A percentile compares a stretch with the other conserved stretches of the same genome.
Evolutionary conservation across 768 basidiomycete genomes (phyloP).

Genomic region (Nidularia sp.): DNA sequence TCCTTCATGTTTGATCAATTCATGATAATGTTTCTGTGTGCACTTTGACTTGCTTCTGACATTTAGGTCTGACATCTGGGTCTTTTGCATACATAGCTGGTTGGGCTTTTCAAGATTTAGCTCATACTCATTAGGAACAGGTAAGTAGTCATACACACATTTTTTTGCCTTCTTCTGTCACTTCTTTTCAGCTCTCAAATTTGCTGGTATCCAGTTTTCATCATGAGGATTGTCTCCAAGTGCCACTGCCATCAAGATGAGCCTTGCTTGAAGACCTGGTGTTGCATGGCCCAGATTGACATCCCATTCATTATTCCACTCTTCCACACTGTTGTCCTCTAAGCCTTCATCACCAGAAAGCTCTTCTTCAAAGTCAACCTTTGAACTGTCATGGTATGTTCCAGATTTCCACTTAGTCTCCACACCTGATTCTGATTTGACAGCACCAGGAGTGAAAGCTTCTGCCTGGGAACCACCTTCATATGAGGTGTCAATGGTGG

Average conservation of each 20-base stretch:
- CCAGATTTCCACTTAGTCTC: not conserved
- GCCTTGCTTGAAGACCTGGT: not conserved
- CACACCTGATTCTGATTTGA: not conserved
- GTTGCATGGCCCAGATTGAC: not conserved
- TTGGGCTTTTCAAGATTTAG: not conserved
- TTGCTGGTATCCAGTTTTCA: not conserved
- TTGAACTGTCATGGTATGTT: not conserved
- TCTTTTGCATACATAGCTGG: slow-evolving; percentile 5
- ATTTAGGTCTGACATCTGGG: too few relatives aligned
- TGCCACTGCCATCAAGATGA: not conserved
- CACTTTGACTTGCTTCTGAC: slow-evolving; percentile 3
- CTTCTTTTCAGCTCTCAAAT: not conserved
- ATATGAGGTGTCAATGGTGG: too few relatives aligned
- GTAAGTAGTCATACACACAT: not conserved
- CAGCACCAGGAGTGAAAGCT: too few relatives aligned
- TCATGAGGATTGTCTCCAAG: slow-evolving; percentile 5
- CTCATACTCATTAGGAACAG: not conserved
- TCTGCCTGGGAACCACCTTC: too few relatives aligned
- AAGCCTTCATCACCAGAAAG: not conserved
- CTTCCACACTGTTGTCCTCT: not conserved
- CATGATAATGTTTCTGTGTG: not conserved
- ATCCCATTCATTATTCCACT: not conserved
- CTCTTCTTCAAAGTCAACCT: not conserved
- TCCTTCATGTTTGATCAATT: not conserved
- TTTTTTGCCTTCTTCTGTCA: not conserved